Evolutionary conservation across 192 early-diverging fungal species (phyloP).

Genomic region (Ambispora gerdemannii): DNA sequence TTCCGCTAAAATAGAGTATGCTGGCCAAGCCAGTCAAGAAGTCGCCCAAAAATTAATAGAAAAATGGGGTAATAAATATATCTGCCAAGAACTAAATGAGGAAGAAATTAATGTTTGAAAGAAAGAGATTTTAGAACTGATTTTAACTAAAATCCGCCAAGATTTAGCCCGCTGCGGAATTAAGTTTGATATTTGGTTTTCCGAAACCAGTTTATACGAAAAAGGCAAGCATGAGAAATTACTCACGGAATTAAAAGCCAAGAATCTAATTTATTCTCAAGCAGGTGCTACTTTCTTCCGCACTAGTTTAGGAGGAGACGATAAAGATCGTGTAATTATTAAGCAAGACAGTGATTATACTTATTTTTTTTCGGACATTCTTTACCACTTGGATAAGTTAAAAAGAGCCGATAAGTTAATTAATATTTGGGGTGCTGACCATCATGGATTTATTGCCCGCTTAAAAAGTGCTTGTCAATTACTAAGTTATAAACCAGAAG

Average conservation of each 20-base stretch:
- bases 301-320: slow-evolving; percentile 8
- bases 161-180: not conserved
- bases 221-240: not conserved
- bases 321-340: slow-evolving; percentile 13
- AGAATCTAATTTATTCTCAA: slow-evolving; percentile 8
- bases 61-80: slow-evolving; percentile 1
- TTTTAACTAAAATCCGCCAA: not conserved
- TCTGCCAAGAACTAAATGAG: not conserved
- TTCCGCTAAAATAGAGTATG: not conserved
- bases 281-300: slow-evolving; percentile 12
- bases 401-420: slow-evolving; percentile 9
- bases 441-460: slow-evolving; percentile 9
- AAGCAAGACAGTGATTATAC: slow-evolving; percentile 16
- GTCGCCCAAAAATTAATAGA: slow-evolving; percentile 12
- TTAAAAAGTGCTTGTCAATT: slow-evolving; percentile 10
- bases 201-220: slow-evolving; percentile 14
- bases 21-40: slow-evolving; percentile 2
- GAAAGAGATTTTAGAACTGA: slow-evolving; percentile 12
- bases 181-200: slow-evolving; percentile 16
- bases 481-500: not conserved
- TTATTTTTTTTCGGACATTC: too few relatives aligned
- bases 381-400: not conserved
- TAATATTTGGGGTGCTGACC: slow-evolving; percentile 9
- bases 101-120: not conserved
- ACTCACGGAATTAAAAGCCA: not conserved